A percentile compares a stretch with the other conserved stretches of the same genome.
Conservation (phyloP, 768 basidiomycete genomes). For the Leccinum sublutescens region DNA sequence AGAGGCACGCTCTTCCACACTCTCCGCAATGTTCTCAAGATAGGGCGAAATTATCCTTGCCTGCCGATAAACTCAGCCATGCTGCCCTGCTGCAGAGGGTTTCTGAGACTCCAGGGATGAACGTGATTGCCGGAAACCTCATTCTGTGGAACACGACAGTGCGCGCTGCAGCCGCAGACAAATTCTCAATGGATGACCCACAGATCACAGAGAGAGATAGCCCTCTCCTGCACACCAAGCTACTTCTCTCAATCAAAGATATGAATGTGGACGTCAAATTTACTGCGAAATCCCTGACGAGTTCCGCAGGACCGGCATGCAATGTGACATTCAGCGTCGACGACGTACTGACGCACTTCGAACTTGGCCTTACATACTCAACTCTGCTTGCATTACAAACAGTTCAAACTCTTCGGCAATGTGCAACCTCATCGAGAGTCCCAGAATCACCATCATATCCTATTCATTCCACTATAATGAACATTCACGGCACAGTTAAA, state of each 20-base stretch:
- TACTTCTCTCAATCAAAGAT: slow-evolving; percentile 44
- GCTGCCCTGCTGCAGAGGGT: slow-evolving; percentile 42
- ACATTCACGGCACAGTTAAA: slow-evolving; percentile 36
- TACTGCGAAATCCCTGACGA: slow-evolving; percentile 5
- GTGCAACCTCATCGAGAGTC: slow-evolving; percentile 15
- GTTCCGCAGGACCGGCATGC: slow-evolving; percentile 28
- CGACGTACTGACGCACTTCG: slow-evolving; percentile 49
- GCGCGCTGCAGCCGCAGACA: slow-evolving; percentile 64
- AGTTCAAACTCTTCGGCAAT: slow-evolving; percentile 39
- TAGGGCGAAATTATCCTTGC: slow-evolving; percentile 55
- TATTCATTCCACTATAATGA: slow-evolving; percentile 17
- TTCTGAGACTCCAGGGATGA: slow-evolving; percentile 32
- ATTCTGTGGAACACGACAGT: slow-evolving; percentile 48
- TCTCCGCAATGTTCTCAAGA: slow-evolving; percentile 38
- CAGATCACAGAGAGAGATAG: slow-evolving; percentile 55
- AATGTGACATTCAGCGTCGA: slow-evolving; percentile 51
- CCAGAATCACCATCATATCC: slow-evolving; percentile 19
- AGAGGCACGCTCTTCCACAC: slow-evolving; percentile 15
- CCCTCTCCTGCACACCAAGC: slow-evolving; percentile 37
- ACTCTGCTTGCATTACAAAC: slow-evolving; percentile 60
- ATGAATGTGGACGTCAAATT: slow-evolving; percentile 30
- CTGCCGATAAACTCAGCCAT: slow-evolving; percentile 49
- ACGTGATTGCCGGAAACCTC: slow-evolving; percentile 43
- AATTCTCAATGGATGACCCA: slow-evolving; percentile 67
- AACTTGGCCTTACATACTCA: slow-evolving; percentile 70